Conservation (phyloP, 345 rosid genomes). For the Combretum micranthum region DNA sequence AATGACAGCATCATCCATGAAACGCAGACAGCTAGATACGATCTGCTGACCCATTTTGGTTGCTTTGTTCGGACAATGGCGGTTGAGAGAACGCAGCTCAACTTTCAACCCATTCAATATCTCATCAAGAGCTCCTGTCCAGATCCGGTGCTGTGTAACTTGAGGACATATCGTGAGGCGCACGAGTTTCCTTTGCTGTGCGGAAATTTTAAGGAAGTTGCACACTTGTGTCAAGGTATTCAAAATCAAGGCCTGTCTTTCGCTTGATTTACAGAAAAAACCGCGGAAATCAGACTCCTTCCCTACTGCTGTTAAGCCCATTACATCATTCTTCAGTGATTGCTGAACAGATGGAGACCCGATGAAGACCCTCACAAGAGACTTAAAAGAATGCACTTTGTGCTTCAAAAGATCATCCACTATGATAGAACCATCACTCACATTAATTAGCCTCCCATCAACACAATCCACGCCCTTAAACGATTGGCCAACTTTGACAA, state of each 20-base stretch:
- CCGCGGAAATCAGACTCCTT: constrained; percentile 13
- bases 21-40: constrained; percentile 47
- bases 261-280: constrained; percentile 30
- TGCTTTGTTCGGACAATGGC: constrained; percentile 27
- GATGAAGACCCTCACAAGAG: constrained; percentile 51
- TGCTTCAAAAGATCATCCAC: constrained; percentile 23
- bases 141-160: constrained; percentile 66
- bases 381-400: constrained; percentile 49
- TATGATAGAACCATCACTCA: constrained; percentile 30
- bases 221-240: constrained; percentile 49
- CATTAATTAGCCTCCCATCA: constrained; percentile 46
- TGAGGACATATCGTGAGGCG: constrained; percentile 48
- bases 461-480: constrained; percentile 41
- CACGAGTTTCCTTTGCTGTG: constrained; percentile 66
- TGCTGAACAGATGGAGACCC: constrained; percentile 57
- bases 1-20: constrained; percentile 37
- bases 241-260: constrained; percentile 50
- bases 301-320: constrained; percentile 5
- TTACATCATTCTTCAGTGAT: constrained; percentile 22
- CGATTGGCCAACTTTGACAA: constrained; percentile 32
- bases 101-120: constrained; percentile 42
- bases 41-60: constrained; percentile 57
- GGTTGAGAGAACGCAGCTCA: constrained; percentile 42
- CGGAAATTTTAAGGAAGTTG: constrained; percentile 48
- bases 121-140: constrained; percentile 59